Base-by-base conservation (phyloP, 2,329 filamentous ascomycete genomes). In the Fusarium azukiicola region DNA sequence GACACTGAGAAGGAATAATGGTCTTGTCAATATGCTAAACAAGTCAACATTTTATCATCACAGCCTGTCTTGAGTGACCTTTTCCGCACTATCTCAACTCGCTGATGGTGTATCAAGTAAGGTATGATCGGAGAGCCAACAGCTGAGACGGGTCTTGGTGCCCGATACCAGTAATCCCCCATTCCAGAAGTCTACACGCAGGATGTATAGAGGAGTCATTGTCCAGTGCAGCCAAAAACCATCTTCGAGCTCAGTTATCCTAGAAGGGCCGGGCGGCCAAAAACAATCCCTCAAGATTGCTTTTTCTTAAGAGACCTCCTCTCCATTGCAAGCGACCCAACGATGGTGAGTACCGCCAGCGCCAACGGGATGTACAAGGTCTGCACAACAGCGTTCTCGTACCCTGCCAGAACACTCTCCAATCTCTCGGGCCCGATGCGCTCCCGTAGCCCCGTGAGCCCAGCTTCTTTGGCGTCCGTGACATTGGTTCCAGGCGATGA, bases 301-400 rank as follows among this genome's bases (percentile, higher is more conserved):
- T 82, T 82, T 52, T 80, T 80, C 64, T 82, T 83, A 6, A 82
- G 73, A 0, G 81, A 83, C 23, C 74, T 81, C 3, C 78, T 69
- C 49, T 83, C 81, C 76, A 81, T 83, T 0, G 81, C 74, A 8
- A 82, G 27, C 0, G 81, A 79, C 1, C 81, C 81, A n/a, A 80
- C 5, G 4, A 82, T 69, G 0, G 78, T 80, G 3, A 81, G 73
- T 44, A 82, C 23, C 6, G 76, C 76, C 11, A 82, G 38, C 1
- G 36, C 75, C 54, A 82, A 23, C 0, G 81, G 81, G 11, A 82
- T 83, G 27, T 83, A 82, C 21, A 82, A 21, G 0, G 81, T 83
- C 61, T 82, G 81, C 0, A 82, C 68, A 6, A 82, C 63, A 0
- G 81, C 81, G 40, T 76, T 76, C 36, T 82, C 81, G 67, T 82